phyloP scores from a whole-genome alignment of 495 filamentous ascomycete genomes.

The Pseudotulostoma volvatum region DNA sequence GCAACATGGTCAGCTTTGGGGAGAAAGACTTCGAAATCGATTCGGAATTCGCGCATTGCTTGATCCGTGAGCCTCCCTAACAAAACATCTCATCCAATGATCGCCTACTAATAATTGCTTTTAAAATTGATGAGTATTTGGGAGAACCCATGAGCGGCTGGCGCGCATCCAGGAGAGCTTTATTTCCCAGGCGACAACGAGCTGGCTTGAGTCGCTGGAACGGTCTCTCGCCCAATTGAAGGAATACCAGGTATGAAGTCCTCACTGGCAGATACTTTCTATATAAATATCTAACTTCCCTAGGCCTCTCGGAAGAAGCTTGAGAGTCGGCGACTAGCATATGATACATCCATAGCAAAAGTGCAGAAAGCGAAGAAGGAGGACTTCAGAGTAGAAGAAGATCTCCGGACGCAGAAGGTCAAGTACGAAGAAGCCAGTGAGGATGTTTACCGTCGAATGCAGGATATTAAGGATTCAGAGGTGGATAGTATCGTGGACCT shows the following conservation, averaged over 20 bases:
- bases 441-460: slow-evolving; percentile 84
- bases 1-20: slow-evolving; percentile 78
- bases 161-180: slow-evolving; percentile 78
- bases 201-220: slow-evolving; percentile 86
- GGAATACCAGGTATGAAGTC: slow-evolving; percentile 64
- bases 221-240: slow-evolving; percentile 89
- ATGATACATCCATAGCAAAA: slow-evolving; percentile 80
- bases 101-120: slow-evolving; percentile 1
- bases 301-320: slow-evolving; percentile 85
- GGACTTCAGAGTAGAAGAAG: slow-evolving; percentile 85
- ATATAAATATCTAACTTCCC: slow-evolving; percentile 3
- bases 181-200: slow-evolving; percentile 60
- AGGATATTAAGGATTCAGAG: slow-evolving; percentile 90
- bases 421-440: slow-evolving; percentile 96
- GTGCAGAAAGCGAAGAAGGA: slow-evolving; percentile 90
- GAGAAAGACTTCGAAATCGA: slow-evolving; percentile 76
- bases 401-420: slow-evolving; percentile 76
- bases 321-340: slow-evolving; percentile 75
- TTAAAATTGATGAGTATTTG: slow-evolving; percentile 41
- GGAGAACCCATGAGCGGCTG: slow-evolving; percentile 74
- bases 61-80: slow-evolving; percentile 53
- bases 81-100: not conserved
- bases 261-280: not conserved
- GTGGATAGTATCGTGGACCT: slow-evolving; percentile 69
- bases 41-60: slow-evolving; percentile 83